Base-by-base conservation (phyloP, 495 filamentous ascomycete genomes). In the Lophium mytilinum region DNA sequence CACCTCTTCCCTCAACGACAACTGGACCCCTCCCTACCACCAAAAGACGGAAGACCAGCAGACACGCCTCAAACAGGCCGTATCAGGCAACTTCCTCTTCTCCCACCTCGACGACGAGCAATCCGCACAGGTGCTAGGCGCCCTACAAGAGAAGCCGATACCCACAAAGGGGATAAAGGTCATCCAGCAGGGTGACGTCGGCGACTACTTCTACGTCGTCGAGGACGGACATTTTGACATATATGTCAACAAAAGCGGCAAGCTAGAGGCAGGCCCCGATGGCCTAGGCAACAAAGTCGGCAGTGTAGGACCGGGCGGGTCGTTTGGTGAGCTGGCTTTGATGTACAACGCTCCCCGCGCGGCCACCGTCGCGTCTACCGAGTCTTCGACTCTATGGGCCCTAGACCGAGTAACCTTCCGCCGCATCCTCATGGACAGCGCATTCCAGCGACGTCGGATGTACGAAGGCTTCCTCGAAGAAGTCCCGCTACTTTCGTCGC, bases 261-360 rank as follows among this genome's bases (percentile, higher is more conserved):
- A 83, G 7, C 78, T 95, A 55, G 85, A 93, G 65, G 79, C 90
- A 0, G 94, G 94, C 5, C 76, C 82, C 0, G 82, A 90, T 56
- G 93, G 92, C 6, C 80, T 96, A 76, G 93, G 93, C 34, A 78
- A 79, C 53, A 88, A 87, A 61, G 91, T 97, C n/a, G 81, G 80
- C 65, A 80, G 74, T 39, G 92, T 90, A 52, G 87, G 87, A 37
- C 82, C 90, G 3, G 94, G 94, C 30, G 90, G 91, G 52, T 94
- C 89, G n/a, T 98, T 98, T 73, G 93, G 93, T 59, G 93, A 98
- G 73, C 76, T 98, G 50, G 93, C 93, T 19, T 77, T 98, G 65
- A 97, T 98, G 93, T 98, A 98, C 74, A 96, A 96, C 65, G 90
- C 93, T 14, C 93, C 94, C 4, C 86, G 93, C 64, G 94, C 94